Base-by-base conservation (phyloP, 495 filamentous ascomycete genomes). In the Jackrogersella multiformis region DNA sequence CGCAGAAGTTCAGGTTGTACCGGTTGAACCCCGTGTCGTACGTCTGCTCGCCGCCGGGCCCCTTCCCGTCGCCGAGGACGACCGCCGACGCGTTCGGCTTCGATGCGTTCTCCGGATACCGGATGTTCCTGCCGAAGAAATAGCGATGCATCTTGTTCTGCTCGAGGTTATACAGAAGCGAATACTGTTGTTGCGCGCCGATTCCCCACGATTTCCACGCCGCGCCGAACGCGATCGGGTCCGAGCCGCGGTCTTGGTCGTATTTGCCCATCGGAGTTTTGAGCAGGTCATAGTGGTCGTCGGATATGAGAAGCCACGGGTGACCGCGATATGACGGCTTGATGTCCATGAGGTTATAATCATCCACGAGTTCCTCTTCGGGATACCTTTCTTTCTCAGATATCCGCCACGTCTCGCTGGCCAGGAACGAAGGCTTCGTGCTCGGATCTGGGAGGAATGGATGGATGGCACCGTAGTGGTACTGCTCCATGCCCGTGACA, bases 121-220 rank as follows among this genome's bases (percentile, higher is more conserved):
- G 61, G 20, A 70, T 65, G 30, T 61, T 61, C 46, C 57, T 58
- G 3, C 73, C 79, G 52, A 86, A 86, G 44, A 84, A 84, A 63
- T 87, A 87, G 5, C 71, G 76, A 9, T 73, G 66, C 46, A 85
- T 64, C 35, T 79, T 73, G 42, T 78, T 77, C n/a, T 71, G 63
- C 69, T 86, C 83, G 1, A 87, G 77, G 42, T 86, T 82, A 15
- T 80, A 73, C 5, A 87, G 68, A 52, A 87, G 84, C 4, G 81
- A 85, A 62, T 86, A 85, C 63, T 87, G 84, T 35, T 84, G 80
- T 61, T 86, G 84, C 0, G 82, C 82, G 49, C 78, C 79, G 41
- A 84, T 82, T 2, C 73, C 79, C 84, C 84, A 86, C 32, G 81
- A 76, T 1, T 74, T 70, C 66, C 81, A 68, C 2, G 72, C 74